phyloP scores from a whole-genome alignment of 192 early-diverging fungal species.

The Kappamyces sp. region DNA sequence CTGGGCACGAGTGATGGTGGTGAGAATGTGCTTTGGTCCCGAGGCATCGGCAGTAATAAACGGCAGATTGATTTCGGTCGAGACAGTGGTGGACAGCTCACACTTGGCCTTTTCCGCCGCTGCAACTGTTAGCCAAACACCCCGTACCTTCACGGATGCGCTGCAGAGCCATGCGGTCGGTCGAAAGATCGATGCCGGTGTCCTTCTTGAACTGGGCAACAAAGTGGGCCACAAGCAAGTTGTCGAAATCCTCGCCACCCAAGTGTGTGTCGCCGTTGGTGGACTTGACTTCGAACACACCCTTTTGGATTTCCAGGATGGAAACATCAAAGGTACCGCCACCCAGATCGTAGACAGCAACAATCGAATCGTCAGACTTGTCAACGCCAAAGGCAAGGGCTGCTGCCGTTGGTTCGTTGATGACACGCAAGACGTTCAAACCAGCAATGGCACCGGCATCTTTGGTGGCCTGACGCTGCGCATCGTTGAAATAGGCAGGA shows the following conservation, averaged over 20 bases:
- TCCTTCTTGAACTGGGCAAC: constrained; percentile 91
- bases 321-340: constrained; percentile 99
- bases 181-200: constrained; percentile 73
- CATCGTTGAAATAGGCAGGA: constrained; percentile 98
- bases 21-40: constrained; percentile 97
- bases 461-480: constrained; percentile 95
- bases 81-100: constrained; percentile 88
- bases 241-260: constrained; percentile 65
- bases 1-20: constrained; percentile 84
- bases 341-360: constrained; percentile 96
- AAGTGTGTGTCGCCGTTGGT: constrained; percentile 93
- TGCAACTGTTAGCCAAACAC: no score
- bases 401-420: constrained; percentile 95
- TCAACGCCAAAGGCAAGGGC: constrained; percentile 89
- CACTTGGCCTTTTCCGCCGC: constrained; percentile 99
- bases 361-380: constrained; percentile 74
- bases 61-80: constrained; percentile 95
- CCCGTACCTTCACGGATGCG: constrained; percentile 74
- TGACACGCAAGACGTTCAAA: constrained; percentile 85
- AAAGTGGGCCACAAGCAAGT: constrained; percentile 67
- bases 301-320: constrained; percentile 95
- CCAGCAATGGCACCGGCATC: constrained; percentile 89
- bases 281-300: constrained; percentile 98
- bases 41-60: constrained; percentile 86
- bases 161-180: constrained; percentile 93